phyloP scores from a whole-genome alignment of 2,329 filamentous ascomycete species.

The Gyromitra esculenta region DNA sequence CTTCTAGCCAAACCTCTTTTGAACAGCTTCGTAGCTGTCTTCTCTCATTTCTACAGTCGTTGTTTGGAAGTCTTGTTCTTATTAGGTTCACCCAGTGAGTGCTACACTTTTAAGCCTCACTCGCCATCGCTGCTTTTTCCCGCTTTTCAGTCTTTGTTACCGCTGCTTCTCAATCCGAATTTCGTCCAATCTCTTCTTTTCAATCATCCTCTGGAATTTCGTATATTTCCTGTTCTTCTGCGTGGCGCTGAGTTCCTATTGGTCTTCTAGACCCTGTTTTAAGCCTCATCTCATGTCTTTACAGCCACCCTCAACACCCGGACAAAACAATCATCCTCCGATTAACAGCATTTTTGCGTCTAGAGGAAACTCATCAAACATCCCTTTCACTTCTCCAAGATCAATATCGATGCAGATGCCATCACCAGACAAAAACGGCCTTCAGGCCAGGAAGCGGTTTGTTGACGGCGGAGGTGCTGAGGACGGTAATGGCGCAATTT shows the following conservation, averaged over 20 bases:
- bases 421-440: conserved; percentile 30
- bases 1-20: conserved; percentile 7
- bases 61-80: conserved; percentile 15
- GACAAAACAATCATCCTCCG: conserved; percentile 24
- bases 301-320: conserved; percentile 34
- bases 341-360: conserved; percentile 33
- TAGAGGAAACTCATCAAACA: conserved; percentile 22
- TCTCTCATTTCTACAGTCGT: conserved; percentile 19
- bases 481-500: conserved; percentile 45
- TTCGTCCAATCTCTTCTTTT: conserved; percentile 10
- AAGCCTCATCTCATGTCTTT: conserved; percentile 49
- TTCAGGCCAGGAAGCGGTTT: conserved; percentile 47
- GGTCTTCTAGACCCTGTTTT: conserved; percentile 21
- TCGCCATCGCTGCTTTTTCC: conserved; percentile 19
- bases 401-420: conserved; percentile 35
- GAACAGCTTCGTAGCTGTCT: conserved; percentile 1
- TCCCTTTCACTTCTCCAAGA: conserved; percentile 33
- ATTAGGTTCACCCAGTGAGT: conserved; percentile 35
- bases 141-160: background rate
- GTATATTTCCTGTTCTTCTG: conserved; percentile 6
- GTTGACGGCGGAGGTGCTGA: conserved; percentile 47
- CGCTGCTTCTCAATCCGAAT: conserved; percentile 15
- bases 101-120: conserved; percentile 48
- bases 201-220: conserved; percentile 9
- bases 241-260: conserved; percentile 16